Percentiles rank a stretch among this genome's conserved stretches.
Conservation (phyloP, 2,329 filamentous ascomycete genomes). For the Moelleriella libera region DNA sequence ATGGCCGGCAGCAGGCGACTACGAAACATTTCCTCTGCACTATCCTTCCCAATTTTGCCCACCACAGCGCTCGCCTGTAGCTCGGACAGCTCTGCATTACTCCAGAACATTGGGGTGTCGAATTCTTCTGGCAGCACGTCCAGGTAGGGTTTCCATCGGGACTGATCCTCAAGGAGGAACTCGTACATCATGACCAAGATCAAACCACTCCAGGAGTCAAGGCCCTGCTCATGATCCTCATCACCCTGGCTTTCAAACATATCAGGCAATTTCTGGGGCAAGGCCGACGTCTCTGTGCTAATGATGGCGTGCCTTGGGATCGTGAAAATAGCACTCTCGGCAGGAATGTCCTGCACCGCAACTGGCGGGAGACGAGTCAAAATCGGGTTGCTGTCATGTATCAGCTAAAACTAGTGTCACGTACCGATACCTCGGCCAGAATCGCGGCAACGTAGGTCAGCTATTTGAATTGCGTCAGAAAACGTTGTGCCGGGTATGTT, state of each 20-base stretch:
- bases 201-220: constrained; percentile 40
- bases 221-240: constrained; percentile 20
- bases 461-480: constrained; percentile 35
- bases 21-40: constrained; percentile 57
- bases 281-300: constrained; percentile 55
- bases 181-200: constrained; percentile 79
- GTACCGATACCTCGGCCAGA: constrained; percentile 42
- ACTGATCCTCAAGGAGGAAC: constrained; percentile 39
- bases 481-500: constrained; percentile 36
- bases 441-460: constrained; percentile 32
- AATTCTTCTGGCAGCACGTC: constrained; percentile 58
- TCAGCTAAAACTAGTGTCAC: not conserved
- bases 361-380: constrained; percentile 31
- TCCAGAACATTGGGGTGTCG: constrained; percentile 87
- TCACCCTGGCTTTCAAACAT: constrained; percentile 29
- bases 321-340: constrained; percentile 67
- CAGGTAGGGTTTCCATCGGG: constrained; percentile 67
- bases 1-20: constrained; percentile 36
- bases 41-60: constrained; percentile 59
- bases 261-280: constrained; percentile 42
- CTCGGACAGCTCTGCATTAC: constrained; percentile 49
- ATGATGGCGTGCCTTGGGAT: constrained; percentile 63
- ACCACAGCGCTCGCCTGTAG: constrained; percentile 68
- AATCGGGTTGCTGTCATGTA: not conserved
- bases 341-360: constrained; percentile 51